Evolutionary conservation across 352 stramenopile genomes (phyloP), one percentile per base, ranked within the genome.

Genomic region (Peronospora tabacina): DNA sequence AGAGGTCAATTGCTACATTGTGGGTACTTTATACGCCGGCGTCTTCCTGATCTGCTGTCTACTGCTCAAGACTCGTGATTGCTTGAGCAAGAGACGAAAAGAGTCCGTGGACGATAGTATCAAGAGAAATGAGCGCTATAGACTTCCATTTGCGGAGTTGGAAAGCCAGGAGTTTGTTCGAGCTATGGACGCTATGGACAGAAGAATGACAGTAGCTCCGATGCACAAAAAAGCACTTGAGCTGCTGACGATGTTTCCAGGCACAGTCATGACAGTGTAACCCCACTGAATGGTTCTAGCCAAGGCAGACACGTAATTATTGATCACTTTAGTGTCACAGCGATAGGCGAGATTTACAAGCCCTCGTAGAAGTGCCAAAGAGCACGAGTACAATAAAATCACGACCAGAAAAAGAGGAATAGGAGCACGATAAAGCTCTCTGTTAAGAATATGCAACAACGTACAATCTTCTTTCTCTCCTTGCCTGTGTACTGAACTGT

Each of bases 1-100:
- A 5, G 73, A 82, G 58, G 33, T 51, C 45, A 86, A 89, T 46
- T 90, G 78, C 55, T 85, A 80, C 50, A 52, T 87, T 24, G 66
- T 66, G 2, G 70, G 64, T 20, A 63, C 52, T 10, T 59, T 67
- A 47, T 90, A 90, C 52, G 63, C 53, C 30, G 64, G 34, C 28
- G 55, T 76, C 3, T 71, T 77, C 24, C 19, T 86, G 20, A n/a
- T 65, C 5, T 74, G 63, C 19, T 15, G 33, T 2, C 16, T 61
- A 15, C 15, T 53, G 39, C 46, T 68, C 10, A 49, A 60, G 34
- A 44, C 26, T 19, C 45, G 63, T 20, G 37, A 49, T 19, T 49
- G 39, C 16, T 34, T 58, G 20, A 9, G n/a, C 17, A 34, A 43
- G 36, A 36, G 44, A 34, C 36, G 49, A 41, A 20, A 51, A 8